Conservation (phyloP, 177 flowering plant species). For the Vitis hybrid region DNA sequence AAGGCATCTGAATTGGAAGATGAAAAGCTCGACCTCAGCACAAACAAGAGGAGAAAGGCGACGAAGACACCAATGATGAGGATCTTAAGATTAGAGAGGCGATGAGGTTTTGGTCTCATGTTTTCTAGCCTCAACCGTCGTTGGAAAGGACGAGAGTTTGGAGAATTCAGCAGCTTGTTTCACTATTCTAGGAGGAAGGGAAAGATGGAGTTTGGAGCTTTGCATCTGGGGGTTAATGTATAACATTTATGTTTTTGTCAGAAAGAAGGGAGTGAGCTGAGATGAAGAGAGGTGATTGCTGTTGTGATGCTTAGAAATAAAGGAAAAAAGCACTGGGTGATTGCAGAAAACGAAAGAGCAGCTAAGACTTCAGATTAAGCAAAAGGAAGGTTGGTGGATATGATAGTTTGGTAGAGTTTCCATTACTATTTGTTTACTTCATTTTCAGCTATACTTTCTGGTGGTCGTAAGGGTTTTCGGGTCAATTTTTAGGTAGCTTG, state of each 20-base stretch:
- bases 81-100: constrained; percentile 26
- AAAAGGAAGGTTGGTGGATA: constrained; percentile 27
- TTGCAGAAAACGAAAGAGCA: constrained; percentile 38
- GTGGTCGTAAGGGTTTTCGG: not conserved
- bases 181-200: not conserved
- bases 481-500: not conserved
- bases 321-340: constrained; percentile 19
- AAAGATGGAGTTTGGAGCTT: not conserved
- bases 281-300: not conserved
- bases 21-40: constrained; percentile 33
- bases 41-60: constrained; percentile 34
- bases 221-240: not conserved
- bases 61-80: constrained; percentile 31
- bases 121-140: not conserved
- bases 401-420: constrained; percentile 15
- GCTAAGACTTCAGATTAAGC: constrained; percentile 26
- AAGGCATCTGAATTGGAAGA: not conserved
- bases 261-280: not conserved
- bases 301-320: constrained; percentile 28
- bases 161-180: not conserved
- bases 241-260: constrained; percentile 5
- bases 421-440: not conserved
- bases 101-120: constrained; percentile 46
- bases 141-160: not conserved
- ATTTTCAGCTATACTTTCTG: too few species aligned